A percentile compares a stretch with the other conserved stretches of the same genome.
These are phyloP conservation scores for Yarrowia galli DNA, from an alignment of 1,139 yeast genomes.

Conservation along the genomic window DNA sequence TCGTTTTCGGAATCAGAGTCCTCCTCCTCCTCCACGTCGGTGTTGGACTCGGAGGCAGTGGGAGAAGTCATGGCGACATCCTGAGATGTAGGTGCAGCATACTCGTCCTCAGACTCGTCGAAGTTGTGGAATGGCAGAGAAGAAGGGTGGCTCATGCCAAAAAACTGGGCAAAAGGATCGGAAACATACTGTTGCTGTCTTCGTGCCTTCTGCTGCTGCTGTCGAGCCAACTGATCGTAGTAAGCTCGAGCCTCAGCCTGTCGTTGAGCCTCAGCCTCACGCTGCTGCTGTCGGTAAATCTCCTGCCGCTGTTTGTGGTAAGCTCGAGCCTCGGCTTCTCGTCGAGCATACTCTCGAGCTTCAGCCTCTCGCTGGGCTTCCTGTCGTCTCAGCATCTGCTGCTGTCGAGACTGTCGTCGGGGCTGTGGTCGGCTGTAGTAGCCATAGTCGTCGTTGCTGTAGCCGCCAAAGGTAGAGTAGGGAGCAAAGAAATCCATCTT, in stretches of 20 bases:
- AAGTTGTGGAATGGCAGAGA: slow-evolving; percentile 23
- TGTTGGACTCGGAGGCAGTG: slow-evolving; percentile 27
- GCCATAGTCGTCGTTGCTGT: slow-evolving; percentile 7
- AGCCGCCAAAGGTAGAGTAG: slow-evolving; percentile 24
- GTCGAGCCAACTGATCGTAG: slow-evolving; percentile 28
- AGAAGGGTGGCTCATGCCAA: slow-evolving; percentile 1
- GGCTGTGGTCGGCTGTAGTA: slow-evolving; percentile 32
- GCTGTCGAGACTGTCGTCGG: slow-evolving; percentile 26
- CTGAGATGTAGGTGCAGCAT: neutral
- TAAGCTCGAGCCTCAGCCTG: slow-evolving; percentile 30
- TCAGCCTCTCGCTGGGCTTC: slow-evolving; percentile 35
- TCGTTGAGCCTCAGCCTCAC: slow-evolving; percentile 28
- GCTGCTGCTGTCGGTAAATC: slow-evolving; percentile 20
- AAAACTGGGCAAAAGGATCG: slow-evolving; percentile 24
- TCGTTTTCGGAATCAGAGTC: slow-evolving; percentile 13
- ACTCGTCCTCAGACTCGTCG: slow-evolving; percentile 30
- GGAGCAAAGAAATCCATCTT: slow-evolving; percentile 26
- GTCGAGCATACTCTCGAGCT: slow-evolving; percentile 30
- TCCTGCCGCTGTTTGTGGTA: slow-evolving; percentile 8
- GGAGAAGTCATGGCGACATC: slow-evolving; percentile 32
- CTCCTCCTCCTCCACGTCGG: neutral
- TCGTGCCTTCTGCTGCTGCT: slow-evolving; percentile 25
- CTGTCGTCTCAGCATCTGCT: slow-evolving; percentile 31
- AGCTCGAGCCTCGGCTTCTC: slow-evolving; percentile 28
- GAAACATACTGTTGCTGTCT: slow-evolving; percentile 6